Conservation (phyloP, 768 basidiomycete genomes). For the Amanita fuliginea region DNA sequence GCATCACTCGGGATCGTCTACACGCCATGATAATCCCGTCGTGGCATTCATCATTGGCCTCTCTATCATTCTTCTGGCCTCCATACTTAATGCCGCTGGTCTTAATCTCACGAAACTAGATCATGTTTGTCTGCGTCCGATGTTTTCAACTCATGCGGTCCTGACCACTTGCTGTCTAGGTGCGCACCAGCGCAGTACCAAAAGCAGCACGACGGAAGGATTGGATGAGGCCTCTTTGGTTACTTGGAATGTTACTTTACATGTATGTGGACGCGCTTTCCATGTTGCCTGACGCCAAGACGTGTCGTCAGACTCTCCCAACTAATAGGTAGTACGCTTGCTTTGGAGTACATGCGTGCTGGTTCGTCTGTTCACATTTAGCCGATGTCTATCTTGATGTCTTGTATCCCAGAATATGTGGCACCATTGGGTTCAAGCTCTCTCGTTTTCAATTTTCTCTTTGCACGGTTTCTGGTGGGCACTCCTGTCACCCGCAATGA, state of each 20-base stretch:
- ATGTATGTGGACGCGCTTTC: constrained; percentile 24
- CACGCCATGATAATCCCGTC: constrained; percentile 33
- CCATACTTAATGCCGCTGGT: constrained; percentile 85
- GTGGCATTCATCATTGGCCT: constrained; percentile 79
- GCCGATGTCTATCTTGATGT: background rate
- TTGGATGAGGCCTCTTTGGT: constrained; percentile 80
- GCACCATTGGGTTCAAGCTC: constrained; percentile 91
- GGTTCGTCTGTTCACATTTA: constrained; percentile 26
- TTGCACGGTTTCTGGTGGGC: constrained; percentile 81
- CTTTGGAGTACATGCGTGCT: constrained; percentile 82
- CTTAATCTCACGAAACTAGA: constrained; percentile 92
- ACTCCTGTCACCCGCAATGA: constrained; percentile 78
- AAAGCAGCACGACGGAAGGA: constrained; percentile 64
- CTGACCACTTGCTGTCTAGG: constrained; percentile 24
- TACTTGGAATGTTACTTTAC: constrained; percentile 89
- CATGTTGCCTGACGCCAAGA: background rate
- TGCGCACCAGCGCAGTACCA: constrained; percentile 65
- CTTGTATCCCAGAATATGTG: constrained; percentile 63
- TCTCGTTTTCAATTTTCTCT: constrained; percentile 93
- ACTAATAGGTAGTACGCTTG: constrained; percentile 78
- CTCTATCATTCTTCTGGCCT: constrained; percentile 72
- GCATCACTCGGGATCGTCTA: background rate
- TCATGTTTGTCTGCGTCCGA: constrained; percentile 43
- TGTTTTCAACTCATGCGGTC: background rate
- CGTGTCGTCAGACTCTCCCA: constrained; percentile 53